Evolutionary conservation across 768 basidiomycete genomes (phyloP).

Genomic region (Podaxis sp.): DNA sequence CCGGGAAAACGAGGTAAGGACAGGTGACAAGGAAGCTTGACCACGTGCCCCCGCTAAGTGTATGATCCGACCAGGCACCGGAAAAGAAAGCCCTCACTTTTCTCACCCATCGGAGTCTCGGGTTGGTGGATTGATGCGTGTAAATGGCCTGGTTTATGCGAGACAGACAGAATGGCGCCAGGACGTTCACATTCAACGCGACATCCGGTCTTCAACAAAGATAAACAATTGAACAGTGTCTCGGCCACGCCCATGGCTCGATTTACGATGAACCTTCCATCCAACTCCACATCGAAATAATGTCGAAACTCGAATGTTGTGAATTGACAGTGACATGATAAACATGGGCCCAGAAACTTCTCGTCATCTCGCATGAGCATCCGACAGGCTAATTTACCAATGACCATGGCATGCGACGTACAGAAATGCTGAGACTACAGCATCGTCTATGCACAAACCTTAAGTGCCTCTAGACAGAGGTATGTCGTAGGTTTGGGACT

Average conservation of each 20-base stretch:
- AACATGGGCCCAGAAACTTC: background rate
- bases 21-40: background rate
- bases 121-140: background rate
- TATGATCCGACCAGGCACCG: background rate
- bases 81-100: background rate
- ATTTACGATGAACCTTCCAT: background rate
- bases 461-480: too few species aligned
- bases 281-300: background rate
- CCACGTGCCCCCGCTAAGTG: background rate
- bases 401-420: background rate
- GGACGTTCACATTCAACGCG: background rate
- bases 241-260: background rate
- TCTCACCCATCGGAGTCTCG: background rate
- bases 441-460: too few species aligned
- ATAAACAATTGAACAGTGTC: background rate
- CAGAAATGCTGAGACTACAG: too few species aligned
- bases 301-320: background rate
- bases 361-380: background rate
- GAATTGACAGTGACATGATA: constrained; percentile 2
- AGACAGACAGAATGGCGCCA: too few species aligned
- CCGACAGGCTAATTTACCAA: background rate
- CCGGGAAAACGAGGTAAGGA: background rate
- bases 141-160: background rate
- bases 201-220: background rate
- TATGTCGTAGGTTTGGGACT: too few species aligned